Evolutionary conservation across 1,284 basidiomycete genomes (phyloP).

Genomic region (Tilletiaria anomala): DNA sequence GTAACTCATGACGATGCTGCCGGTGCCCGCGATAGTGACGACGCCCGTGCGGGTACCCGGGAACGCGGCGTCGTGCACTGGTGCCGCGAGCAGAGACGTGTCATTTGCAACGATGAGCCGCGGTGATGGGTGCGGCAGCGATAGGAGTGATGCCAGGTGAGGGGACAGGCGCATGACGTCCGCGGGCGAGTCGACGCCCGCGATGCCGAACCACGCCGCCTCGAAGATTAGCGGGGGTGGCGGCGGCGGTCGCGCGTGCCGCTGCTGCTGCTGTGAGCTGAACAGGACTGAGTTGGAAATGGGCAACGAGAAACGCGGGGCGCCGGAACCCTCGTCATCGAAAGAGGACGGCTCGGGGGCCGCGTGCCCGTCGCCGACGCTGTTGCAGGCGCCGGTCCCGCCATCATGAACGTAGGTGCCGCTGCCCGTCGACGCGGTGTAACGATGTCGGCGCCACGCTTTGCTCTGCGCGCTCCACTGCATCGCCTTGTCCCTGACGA

Average conservation of each 20-base stretch:
- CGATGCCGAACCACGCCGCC: slow-evolving; percentile 23
- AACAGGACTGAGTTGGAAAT: no score
- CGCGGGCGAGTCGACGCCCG: slow-evolving; percentile 10
- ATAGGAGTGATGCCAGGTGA: slow-evolving; percentile 5
- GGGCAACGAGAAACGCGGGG: no score
- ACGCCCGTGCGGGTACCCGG: slow-evolving; percentile 6
- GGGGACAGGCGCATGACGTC: slow-evolving; percentile 7
- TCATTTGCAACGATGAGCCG: slow-evolving; percentile 18
- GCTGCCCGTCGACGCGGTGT: no score
- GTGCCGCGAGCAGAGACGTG: slow-evolving; percentile 14
- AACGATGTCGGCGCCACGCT: no score
- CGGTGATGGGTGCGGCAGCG: slow-evolving; percentile 2
- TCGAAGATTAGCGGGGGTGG: neutral
- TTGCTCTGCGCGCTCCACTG: neutral
- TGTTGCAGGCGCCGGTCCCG: no score
- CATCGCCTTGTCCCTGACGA: neutral
- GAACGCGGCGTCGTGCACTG: slow-evolving; percentile 4
- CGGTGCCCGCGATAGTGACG: slow-evolving; percentile 23
- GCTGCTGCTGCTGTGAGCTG: no score
- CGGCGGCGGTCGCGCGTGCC: neutral
- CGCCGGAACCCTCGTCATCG: no score
- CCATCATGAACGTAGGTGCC: no score
- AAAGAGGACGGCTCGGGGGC: no score
- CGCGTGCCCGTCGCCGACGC: no score
- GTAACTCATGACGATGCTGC: slow-evolving; percentile 19